phyloP scores from a whole-genome alignment of 352 stramenopile genomes.

The Blastocystis sp. region DNA sequence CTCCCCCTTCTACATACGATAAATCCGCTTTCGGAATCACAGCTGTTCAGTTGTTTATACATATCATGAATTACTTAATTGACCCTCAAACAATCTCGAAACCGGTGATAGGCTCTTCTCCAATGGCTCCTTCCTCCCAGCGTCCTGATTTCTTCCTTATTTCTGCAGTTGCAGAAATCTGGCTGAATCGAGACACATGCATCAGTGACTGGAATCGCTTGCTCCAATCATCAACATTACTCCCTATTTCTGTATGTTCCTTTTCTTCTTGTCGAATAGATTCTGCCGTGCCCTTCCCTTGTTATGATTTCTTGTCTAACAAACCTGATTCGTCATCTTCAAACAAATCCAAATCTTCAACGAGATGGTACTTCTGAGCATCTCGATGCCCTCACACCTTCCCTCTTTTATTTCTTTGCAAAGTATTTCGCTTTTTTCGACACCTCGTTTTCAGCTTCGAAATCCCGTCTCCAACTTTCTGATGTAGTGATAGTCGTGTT shows the following conservation, averaged over 20 bases:
- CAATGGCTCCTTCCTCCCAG: neutral
- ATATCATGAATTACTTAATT: neutral
- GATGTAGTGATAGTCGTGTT: neutral
- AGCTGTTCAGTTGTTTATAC: conserved; percentile 30
- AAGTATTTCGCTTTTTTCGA: conserved; percentile 2
- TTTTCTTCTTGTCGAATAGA: neutral
- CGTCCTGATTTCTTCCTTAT: conserved; percentile 16
- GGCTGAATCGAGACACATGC: neutral
- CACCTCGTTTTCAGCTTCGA: neutral
- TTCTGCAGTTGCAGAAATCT: neutral
- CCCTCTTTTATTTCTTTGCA: conserved; percentile 24
- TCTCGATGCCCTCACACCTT: neutral
- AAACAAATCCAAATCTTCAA: neutral
- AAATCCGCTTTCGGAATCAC: neutral
- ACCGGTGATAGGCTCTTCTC: neutral
- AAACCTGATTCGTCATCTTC: neutral
- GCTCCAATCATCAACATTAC: neutral
- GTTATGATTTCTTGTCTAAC: conserved; percentile 6
- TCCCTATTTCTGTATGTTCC: neutral
- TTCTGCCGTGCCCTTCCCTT: neutral
- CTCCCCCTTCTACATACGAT: neutral
- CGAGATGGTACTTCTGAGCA: neutral
- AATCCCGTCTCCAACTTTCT: neutral
- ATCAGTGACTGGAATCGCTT: neutral
- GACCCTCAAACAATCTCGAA: neutral